Evolutionary conservation across 2,329 filamentous ascomycete species (phyloP), one percentile per base, ranked within the genome.

Genomic region (Chrysoporthe cubensis): DNA sequence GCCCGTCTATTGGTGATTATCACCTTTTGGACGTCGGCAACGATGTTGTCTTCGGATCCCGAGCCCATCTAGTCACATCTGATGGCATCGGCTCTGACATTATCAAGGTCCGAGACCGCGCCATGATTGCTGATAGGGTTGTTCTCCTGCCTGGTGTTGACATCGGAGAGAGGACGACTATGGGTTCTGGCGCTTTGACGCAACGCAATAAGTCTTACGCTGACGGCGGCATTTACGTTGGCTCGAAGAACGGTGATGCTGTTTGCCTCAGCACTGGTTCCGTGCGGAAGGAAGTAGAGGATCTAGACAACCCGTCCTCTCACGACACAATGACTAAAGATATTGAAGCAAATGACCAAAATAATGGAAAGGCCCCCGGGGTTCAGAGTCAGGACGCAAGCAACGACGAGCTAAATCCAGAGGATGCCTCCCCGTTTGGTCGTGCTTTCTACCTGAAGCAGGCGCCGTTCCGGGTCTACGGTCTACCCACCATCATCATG

Each of bases 41-140:
- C 66, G 83, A 88, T 73, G 85, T 88, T n/a, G 84, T 88, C 11
- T 88, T 88, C 70, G 85, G 86, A 0, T 87, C 85, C 14, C 80
- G 85, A 2, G 82, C 85, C 3, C 81, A 85, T 66, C 72, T 88
- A 0, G 75, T 87, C 42, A 87, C 84, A 1, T 83, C 84, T 0
- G 85, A 88, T 72, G 83, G 80, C 2, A 75, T 73, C 32, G 82
- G 85, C 0, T 83, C 82, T 13, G 83, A 84, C 16, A 76, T 72
- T 9, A 78, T 88, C 59, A 78, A 75, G 14, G 81, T 88, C 61
- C 74, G 77, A 7, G 80, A 83, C 66, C 77, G 82, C 1, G 80
- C 84, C 26, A 88, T 88, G 85, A 82, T 88, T 67, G 85, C 85
- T 2, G 86, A 88, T 72, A 81, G 85, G 26, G 85, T 85, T 1